These are phyloP conservation scores for Calocybe gambosa DNA, from an alignment of 1,284 basidiomycete species.

Conservation along the genomic window DNA sequence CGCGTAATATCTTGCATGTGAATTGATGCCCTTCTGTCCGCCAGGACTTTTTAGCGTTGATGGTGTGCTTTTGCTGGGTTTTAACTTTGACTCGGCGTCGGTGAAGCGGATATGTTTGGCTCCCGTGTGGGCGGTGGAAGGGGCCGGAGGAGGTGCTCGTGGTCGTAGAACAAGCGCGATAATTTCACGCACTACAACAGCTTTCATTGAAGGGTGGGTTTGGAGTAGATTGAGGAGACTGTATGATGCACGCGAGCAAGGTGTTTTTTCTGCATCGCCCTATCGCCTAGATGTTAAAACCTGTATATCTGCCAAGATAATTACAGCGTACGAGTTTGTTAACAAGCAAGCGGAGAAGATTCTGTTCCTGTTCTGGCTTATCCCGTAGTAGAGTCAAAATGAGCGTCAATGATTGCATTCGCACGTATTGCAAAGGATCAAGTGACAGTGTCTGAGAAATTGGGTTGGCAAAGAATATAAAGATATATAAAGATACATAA, in stretches of 20 bases:
- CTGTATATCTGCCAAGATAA: not conserved
- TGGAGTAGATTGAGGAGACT: conserved; percentile 88
- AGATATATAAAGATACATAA: not conserved
- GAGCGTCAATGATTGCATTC: conserved; percentile 73
- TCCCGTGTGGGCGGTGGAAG: conserved; percentile 24
- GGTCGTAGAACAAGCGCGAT: conserved; percentile 73
- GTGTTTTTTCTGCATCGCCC: conserved; percentile 87
- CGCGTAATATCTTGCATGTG: conserved; percentile 85
- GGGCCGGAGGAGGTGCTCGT: conserved; percentile 34
- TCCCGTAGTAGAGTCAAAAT: conserved; percentile 79
- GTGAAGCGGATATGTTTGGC: conserved; percentile 38
- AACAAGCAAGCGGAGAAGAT: conserved; percentile 85
- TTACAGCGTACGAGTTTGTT: conserved; percentile 78
- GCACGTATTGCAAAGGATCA: conserved; percentile 86
- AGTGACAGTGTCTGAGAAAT: conserved; percentile 66
- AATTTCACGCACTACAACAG: conserved; percentile 85
- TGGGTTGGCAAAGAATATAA: not conserved
- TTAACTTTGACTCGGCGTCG: conserved; percentile 25
- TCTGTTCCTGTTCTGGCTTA: conserved; percentile 97
- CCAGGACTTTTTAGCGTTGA: conserved; percentile 18
- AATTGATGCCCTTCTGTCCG: conserved; percentile 37
- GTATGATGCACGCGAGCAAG: conserved; percentile 89
- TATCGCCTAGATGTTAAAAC: conserved; percentile 23
- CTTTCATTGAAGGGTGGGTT: conserved; percentile 91
- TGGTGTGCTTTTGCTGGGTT: conserved; percentile 19